Base-by-base conservation (phyloP, 495 filamentous ascomycete species). In the Penicillium antarcticum region DNA sequence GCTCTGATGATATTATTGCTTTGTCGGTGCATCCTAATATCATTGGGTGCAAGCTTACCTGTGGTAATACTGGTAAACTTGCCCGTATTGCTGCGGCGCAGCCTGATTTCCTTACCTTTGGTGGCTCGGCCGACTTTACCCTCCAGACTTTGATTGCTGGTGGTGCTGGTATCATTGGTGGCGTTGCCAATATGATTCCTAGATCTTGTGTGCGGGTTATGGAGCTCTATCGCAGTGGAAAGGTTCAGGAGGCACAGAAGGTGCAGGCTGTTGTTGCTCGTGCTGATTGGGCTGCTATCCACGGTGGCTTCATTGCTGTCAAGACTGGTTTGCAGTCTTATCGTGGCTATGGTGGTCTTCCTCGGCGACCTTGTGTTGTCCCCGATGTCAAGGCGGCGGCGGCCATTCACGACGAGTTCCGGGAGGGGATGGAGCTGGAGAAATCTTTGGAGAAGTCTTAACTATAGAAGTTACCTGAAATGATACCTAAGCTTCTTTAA, bases 41-140 rank as follows among this genome's bases (percentile, higher is more conserved):
- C 59, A 83, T 90, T 46, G 91, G 91, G 42, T 87, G 86, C 63
- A 97, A 97, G 75, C 78, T 96, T 44, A 97, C 91, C 4, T 97
- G 91, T 67, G 91, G 90, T 41, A 95, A 97, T 70, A 96, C 92
- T 14, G 91, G 91, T 46, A 97, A 97, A 69, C 77, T 97, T 43
- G 85, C 83, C 59, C 83, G 91, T 48, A 80, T 97, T 38, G 88
- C 84, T 3, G 83, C 84, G 18, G 80, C 79, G 13, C 76, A 78
- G 50, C 74, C 81, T 24, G 74, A 77, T 12, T 94, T 92, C 75
- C 70, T 92, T 49, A 88, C 87, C 48, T 83, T 95, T 57, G 91
- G 88, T 11, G 91, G 91, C n/a, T 92, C 87, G 9, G 87, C 87
- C 52, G 91, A 97, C 69, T 96, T 96, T 69, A 88, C 87, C 3